phyloP scores from a whole-genome alignment of 164 flowering plant genomes.

The Taxillus chinensis region DNA sequence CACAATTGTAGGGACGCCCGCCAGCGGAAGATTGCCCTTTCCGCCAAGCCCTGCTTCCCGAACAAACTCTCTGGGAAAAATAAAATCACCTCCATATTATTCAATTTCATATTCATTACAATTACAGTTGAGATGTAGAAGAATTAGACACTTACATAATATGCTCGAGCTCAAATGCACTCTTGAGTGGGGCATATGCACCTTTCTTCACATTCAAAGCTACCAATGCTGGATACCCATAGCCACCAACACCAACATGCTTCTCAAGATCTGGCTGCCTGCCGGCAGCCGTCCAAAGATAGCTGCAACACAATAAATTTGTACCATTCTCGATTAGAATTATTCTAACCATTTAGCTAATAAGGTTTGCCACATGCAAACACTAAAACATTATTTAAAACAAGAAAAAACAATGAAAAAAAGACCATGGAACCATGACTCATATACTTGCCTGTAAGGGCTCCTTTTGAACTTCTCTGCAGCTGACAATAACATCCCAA shows the following conservation, averaged over 20 bases:
- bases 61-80: conserved; percentile 67
- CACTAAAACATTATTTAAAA: too few species aligned
- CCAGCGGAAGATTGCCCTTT: conserved; percentile 72
- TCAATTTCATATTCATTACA: background rate
- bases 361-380: too few species aligned
- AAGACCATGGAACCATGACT: too few species aligned
- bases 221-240: conserved; percentile 93
- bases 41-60: conserved; percentile 86
- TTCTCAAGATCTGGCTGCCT: conserved; percentile 89
- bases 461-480: conserved; percentile 84
- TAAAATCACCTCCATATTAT: conserved; percentile 5
- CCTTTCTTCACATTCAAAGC: conserved; percentile 84
- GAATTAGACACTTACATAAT: conserved; percentile 43
- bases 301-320: conserved; percentile 43
- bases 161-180: conserved; percentile 82
- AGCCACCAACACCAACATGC: conserved; percentile 92
- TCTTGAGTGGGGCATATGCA: conserved; percentile 80
- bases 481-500: conserved; percentile 53
- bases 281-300: conserved; percentile 89
- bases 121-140: background rate
- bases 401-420: too few species aligned
- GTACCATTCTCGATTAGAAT: too few species aligned
- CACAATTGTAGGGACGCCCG: conserved; percentile 37
- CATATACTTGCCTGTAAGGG: conserved; percentile 71
- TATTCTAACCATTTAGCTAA: too few species aligned